Evolutionary conservation across 1,284 basidiomycete genomes (phyloP).

Genomic region (Cystobasidiaceae sp.): DNA sequence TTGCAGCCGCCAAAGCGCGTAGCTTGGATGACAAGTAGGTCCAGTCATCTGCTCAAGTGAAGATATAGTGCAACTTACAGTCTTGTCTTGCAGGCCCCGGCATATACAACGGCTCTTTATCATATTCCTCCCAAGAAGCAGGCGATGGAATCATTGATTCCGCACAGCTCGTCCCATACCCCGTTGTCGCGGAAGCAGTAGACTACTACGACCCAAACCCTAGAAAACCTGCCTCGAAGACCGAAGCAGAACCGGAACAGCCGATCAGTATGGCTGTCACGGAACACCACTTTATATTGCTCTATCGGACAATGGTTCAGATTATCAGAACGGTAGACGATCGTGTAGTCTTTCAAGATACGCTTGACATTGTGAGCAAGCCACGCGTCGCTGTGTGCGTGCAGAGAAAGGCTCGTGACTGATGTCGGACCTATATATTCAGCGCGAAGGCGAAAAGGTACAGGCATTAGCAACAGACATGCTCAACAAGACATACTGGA

Average conservation of each 20-base stretch:
- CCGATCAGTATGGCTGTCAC: conserved; percentile 77
- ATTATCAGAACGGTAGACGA: conserved; percentile 78
- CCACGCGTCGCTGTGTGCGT: neutral
- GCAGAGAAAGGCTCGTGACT: neutral
- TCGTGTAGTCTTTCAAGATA: conserved; percentile 74
- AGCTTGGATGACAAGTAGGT: conserved; percentile 71
- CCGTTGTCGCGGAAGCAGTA: conserved; percentile 21
- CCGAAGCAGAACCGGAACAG: conserved; percentile 43
- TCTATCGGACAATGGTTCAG: conserved; percentile 73
- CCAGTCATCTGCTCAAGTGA: conserved; percentile 49
- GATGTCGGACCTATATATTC: neutral
- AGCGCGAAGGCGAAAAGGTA: conserved; percentile 58
- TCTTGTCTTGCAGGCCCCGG: conserved; percentile 65
- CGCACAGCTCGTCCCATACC: conserved; percentile 51
- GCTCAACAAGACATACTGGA: conserved; percentile 85
- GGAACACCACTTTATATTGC: conserved; percentile 84
- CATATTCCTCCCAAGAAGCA: conserved; percentile 51
- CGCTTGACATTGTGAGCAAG: conserved; percentile 64
- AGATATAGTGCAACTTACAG: conserved; percentile 47
- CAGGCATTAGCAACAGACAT: conserved; percentile 74
- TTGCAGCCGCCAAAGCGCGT: conserved; percentile 55
- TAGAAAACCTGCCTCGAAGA: conserved; percentile 47
- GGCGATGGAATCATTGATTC: conserved; percentile 71
- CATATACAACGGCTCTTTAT: conserved; percentile 60
- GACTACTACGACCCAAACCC: conserved; percentile 59